phyloP scores from a whole-genome alignment of 2,329 filamentous ascomycete species.

The Cercospora janseana region DNA sequence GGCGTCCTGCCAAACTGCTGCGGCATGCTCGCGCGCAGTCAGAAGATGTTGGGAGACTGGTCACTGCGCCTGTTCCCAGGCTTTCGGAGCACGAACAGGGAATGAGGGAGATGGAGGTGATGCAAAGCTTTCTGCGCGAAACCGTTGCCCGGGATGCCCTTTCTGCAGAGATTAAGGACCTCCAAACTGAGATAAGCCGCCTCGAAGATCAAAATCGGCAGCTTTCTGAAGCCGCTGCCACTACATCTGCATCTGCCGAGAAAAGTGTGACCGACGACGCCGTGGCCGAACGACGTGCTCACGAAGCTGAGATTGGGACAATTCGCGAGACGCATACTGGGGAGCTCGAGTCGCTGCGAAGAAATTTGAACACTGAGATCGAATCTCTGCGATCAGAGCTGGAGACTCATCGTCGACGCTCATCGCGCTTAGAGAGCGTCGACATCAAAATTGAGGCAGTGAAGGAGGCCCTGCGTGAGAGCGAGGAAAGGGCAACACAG shows the following conservation, averaged over 20 bases:
- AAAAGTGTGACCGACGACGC: not conserved
- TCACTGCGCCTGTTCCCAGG: slow-evolving; percentile 22
- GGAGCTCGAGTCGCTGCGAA: slow-evolving; percentile 23
- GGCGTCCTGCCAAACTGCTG: slow-evolving; percentile 17
- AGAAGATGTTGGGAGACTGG: slow-evolving; percentile 22
- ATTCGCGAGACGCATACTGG: slow-evolving; percentile 18
- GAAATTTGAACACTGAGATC: slow-evolving; percentile 28
- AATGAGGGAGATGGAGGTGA: slow-evolving; percentile 32
- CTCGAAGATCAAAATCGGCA: slow-evolving; percentile 26
- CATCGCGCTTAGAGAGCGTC: slow-evolving; percentile 31
- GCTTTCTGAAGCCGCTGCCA: too few relatives aligned
- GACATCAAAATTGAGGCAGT: slow-evolving; percentile 37
- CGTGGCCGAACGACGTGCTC: not conserved
- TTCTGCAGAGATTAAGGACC: slow-evolving; percentile 27
- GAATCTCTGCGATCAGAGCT: slow-evolving; percentile 29
- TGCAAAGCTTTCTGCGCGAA: slow-evolving; percentile 33
- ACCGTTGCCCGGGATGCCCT: slow-evolving; percentile 29
- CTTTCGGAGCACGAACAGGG: slow-evolving; percentile 26
- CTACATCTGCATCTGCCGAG: not conserved
- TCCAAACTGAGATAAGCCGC: slow-evolving; percentile 29
- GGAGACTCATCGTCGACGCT: slow-evolving; percentile 29
- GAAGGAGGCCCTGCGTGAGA: slow-evolving; percentile 33
- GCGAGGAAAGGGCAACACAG: slow-evolving; percentile 30
- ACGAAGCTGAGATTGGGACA: slow-evolving; percentile 18
- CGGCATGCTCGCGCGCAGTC: slow-evolving; percentile 30